Evolutionary conservation across 129 eudicot species (phyloP).

Genomic region (Lactuca saligna): DNA sequence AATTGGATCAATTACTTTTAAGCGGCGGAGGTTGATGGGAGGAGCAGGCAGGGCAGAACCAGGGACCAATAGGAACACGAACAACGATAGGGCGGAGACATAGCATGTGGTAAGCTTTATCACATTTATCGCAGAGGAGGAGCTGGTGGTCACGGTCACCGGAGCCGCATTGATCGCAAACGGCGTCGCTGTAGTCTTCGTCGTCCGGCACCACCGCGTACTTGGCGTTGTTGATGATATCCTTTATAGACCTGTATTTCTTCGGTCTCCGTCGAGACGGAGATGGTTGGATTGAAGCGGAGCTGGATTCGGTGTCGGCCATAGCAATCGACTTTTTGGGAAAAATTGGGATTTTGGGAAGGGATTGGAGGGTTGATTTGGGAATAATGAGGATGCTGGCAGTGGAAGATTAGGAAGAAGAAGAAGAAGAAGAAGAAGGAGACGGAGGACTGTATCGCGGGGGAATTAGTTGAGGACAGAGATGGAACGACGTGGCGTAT

Average conservation of each 20-base stretch:
- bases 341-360: conserved; percentile 19
- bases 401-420: conserved; percentile 15
- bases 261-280: conserved; percentile 19
- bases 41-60: conserved; percentile 71
- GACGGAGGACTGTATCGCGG: conserved; percentile 20
- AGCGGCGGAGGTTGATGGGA: conserved; percentile 37
- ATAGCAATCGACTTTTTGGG: conserved; percentile 18
- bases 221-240: conserved; percentile 50
- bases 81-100: conserved; percentile 83
- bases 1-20: conserved; percentile 40
- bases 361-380: conserved; percentile 27
- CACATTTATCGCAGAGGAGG: conserved; percentile 72
- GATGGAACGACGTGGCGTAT: conserved; percentile 32
- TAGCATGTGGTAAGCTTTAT: conserved; percentile 66
- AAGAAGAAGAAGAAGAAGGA: conserved; percentile 3
- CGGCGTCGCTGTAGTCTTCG: conserved; percentile 34
- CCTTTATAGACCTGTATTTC: conserved; percentile 53
- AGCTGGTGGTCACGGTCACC: conserved; percentile 70
- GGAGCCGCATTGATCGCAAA: conserved; percentile 77
- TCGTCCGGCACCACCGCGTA: conserved; percentile 30
- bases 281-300: conserved; percentile 7
- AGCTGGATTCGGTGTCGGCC: conserved; percentile 35
- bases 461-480: conserved; percentile 19
- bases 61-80: conserved; percentile 72
- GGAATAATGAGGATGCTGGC: conserved; percentile 36